Evolutionary conservation across 2,329 filamentous ascomycete genomes (phyloP).

Genomic region (Diplocarpon rosae): DNA sequence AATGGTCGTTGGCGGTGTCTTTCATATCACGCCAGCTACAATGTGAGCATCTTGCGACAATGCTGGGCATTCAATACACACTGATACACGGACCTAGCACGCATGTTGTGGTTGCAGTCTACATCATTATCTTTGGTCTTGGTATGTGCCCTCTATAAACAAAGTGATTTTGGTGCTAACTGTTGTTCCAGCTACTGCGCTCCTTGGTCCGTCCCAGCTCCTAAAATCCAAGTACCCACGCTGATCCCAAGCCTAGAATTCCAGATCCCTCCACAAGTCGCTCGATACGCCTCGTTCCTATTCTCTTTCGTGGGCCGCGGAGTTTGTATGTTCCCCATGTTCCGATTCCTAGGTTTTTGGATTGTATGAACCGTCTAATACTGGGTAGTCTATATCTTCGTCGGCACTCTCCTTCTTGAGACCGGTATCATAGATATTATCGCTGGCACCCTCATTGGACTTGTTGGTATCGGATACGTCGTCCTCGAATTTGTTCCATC

Average conservation of each 20-base stretch:
- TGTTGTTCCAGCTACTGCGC: slow-evolving; percentile 46
- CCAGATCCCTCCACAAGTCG: slow-evolving; percentile 85
- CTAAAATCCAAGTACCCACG: neutral
- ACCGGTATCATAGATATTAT: slow-evolving; percentile 56
- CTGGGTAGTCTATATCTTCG: slow-evolving; percentile 79
- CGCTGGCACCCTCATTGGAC: slow-evolving; percentile 64
- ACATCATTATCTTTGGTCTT: slow-evolving; percentile 84
- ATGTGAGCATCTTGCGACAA: slow-evolving; percentile 40
- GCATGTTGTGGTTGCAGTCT: slow-evolving; percentile 67
- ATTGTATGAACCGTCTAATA: slow-evolving; percentile 11
- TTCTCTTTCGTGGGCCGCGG: slow-evolving; percentile 96
- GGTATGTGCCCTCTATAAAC: slow-evolving; percentile 38
- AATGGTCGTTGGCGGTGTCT: slow-evolving; percentile 76
- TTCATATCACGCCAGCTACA: slow-evolving; percentile 51
- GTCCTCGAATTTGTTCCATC: slow-evolving; percentile 67
- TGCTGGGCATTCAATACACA: slow-evolving; percentile 21
- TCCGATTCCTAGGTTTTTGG: neutral
- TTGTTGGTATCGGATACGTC: slow-evolving; percentile 69
- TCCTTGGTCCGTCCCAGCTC: slow-evolving; percentile 39
- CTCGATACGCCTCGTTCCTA: slow-evolving; percentile 92
- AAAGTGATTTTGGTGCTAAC: slow-evolving; percentile 13
- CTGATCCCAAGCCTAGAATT: slow-evolving; percentile 49
- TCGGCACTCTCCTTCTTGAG: slow-evolving; percentile 76
- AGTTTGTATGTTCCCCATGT: slow-evolving; percentile 57
- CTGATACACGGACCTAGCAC: slow-evolving; percentile 38